Evolutionary conservation across 2,329 filamentous ascomycete species (phyloP).

Genomic region (Camillea tinctor): DNA sequence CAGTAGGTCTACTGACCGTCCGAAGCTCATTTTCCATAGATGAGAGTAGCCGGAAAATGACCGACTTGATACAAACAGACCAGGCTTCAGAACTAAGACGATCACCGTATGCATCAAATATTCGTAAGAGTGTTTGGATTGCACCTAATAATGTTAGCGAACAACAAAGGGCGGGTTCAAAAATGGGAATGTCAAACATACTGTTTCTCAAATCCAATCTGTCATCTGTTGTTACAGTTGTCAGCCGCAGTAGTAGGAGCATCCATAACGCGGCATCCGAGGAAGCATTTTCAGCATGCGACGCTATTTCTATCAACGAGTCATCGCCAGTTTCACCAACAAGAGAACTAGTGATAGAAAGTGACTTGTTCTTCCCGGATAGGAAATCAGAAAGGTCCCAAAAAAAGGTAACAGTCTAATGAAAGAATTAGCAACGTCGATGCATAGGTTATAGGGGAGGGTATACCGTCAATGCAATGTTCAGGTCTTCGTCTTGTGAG

Average conservation of each 20-base stretch:
- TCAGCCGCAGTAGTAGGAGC: constrained; percentile 68
- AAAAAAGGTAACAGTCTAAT: constrained; percentile 84
- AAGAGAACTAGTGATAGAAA: constrained; percentile 57
- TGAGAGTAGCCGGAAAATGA: constrained; percentile 75
- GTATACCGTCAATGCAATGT: constrained; percentile 84
- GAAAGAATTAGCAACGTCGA: constrained; percentile 10
- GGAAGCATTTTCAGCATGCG: constrained; percentile 55
- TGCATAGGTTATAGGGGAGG: neutral
- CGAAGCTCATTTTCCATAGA: constrained; percentile 62
- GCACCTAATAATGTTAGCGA: constrained; percentile 54
- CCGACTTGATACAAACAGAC: constrained; percentile 77
- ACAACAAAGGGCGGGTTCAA: constrained; percentile 14
- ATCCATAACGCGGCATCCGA: constrained; percentile 77
- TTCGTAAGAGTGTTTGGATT: constrained; percentile 85
- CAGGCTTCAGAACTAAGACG: constrained; percentile 75
- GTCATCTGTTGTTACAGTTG: constrained; percentile 68
- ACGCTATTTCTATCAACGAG: constrained; percentile 56
- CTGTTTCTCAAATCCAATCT: constrained; percentile 78
- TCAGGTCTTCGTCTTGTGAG: constrained; percentile 85
- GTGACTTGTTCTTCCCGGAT: constrained; percentile 56
- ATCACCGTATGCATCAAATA: constrained; percentile 88
- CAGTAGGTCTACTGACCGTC: constrained; percentile 34
- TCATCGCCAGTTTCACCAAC: constrained; percentile 56
- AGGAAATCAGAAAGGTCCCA: constrained; percentile 94
- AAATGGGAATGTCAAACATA: constrained; percentile 29